Evolutionary conservation across 2,329 filamentous ascomycete genomes (phyloP).

Genomic region (Septoria linicola): DNA sequence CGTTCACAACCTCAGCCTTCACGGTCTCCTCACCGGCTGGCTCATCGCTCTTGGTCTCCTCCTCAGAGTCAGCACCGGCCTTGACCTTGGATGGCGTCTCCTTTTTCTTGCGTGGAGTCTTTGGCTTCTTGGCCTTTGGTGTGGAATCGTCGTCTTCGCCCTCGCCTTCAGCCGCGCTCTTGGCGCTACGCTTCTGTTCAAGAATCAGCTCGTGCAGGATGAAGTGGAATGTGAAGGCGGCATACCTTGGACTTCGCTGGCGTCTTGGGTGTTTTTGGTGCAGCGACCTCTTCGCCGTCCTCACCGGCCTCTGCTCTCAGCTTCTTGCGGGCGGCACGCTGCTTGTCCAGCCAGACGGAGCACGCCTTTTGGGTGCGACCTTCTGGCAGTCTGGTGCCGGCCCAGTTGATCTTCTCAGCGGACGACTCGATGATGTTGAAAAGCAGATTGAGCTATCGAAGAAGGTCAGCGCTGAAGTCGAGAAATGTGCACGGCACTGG

Average conservation of each 20-base stretch:
- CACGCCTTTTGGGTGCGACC: conserved; percentile 35
- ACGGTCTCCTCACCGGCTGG: not conserved
- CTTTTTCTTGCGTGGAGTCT: conserved; percentile 23
- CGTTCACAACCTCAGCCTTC: conserved; percentile 3
- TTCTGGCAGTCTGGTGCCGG: conserved; percentile 32
- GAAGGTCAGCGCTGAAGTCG: not conserved
- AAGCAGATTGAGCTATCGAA: conserved; percentile 28
- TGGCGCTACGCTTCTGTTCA: conserved; percentile 28
- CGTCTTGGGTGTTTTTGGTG: conserved; percentile 14
- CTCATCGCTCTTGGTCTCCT: conserved; percentile 5
- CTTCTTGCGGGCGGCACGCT: conserved; percentile 34
- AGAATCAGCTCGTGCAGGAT: conserved; percentile 6
- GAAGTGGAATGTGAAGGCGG: not conserved
- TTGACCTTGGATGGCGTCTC: conserved; percentile 17
- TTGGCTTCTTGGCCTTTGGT: conserved; percentile 22
- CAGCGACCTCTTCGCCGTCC: conserved; percentile 11
- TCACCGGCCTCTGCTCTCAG: conserved; percentile 20
- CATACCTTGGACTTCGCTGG: conserved; percentile 25
- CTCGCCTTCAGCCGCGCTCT: conserved; percentile 20
- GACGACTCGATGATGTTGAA: conserved; percentile 34
- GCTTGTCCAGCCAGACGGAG: conserved; percentile 36
- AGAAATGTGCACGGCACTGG: not conserved
- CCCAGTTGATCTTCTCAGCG: conserved; percentile 32
- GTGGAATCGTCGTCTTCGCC: conserved; percentile 22
- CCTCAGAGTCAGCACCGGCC: conserved; percentile 13